phyloP scores from a whole-genome alignment of 768 basidiomycete species.

The Gloeostereum incarnatum region DNA sequence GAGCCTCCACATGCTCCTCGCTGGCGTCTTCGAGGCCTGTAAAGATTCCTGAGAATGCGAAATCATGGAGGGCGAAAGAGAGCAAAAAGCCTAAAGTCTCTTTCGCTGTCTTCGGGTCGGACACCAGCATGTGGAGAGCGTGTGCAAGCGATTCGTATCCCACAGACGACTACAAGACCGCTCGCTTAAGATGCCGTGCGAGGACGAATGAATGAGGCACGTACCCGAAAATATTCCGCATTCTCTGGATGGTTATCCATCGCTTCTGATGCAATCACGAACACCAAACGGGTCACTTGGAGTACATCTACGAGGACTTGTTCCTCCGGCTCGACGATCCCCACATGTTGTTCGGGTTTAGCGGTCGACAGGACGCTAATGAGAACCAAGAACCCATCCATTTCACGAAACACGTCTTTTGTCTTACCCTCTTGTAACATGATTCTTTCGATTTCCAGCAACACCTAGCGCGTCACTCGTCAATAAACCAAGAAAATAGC shows the following conservation, averaged over 20 bases:
- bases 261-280: constrained; percentile 57
- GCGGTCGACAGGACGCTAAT: constrained; percentile 65
- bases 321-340: constrained; percentile 27
- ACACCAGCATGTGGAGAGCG: constrained; percentile 45
- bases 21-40: constrained; percentile 25
- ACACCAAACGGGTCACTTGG: constrained; percentile 51
- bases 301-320: constrained; percentile 26
- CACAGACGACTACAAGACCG: constrained; percentile 35
- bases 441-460: constrained; percentile 59
- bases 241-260: constrained; percentile 49
- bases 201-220: constrained; percentile 12
- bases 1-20: constrained; percentile 27
- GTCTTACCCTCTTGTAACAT: constrained; percentile 57
- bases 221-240: constrained; percentile 56
- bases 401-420: constrained; percentile 70
- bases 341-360: constrained; percentile 20
- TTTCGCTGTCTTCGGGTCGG: constrained; percentile 35
- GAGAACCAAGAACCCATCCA: constrained; percentile 72
- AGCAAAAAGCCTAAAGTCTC: constrained; percentile 60
- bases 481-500: too few species aligned
- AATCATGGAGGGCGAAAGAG: constrained; percentile 57
- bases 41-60: constrained; percentile 50
- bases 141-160: constrained; percentile 58
- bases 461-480: too few species aligned
- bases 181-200: constrained; percentile 1